These are phyloP conservation scores for Kuraishia borneana DNA, from an alignment of 805 yeast species.

Conservation along the genomic window DNA sequence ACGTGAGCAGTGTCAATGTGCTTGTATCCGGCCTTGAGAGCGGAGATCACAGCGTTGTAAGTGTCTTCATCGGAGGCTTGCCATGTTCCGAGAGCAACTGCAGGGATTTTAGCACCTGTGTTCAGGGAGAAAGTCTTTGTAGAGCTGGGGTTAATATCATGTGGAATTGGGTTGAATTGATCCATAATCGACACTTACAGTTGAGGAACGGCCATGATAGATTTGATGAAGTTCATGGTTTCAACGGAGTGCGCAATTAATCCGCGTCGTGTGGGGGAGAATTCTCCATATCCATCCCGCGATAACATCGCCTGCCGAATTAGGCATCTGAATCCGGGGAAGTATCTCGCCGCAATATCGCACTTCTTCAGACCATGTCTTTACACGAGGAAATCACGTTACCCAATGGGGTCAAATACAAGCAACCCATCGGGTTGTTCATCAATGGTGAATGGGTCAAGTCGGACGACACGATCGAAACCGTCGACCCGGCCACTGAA, in stretches of 20 bases:
- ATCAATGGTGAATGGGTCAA: conserved; percentile 42
- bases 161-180: too few relatives aligned
- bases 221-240: too few relatives aligned
- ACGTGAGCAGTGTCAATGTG: conserved; percentile 69
- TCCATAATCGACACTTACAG: not conserved
- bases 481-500: conserved; percentile 40
- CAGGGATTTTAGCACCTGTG: conserved; percentile 53
- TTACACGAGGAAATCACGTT: conserved; percentile 2
- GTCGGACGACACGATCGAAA: conserved; percentile 25
- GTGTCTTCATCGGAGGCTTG: conserved; percentile 38
- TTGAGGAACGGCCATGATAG: not conserved
- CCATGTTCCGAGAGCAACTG: conserved; percentile 71
- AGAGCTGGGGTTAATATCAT: too few relatives aligned
- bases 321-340: not conserved
- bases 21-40: conserved; percentile 54
- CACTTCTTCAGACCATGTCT: not conserved
- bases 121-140: conserved; percentile 26
- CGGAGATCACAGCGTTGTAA: conserved; percentile 42
- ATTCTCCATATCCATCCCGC: not conserved
- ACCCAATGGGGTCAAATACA: conserved; percentile 37
- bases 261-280: not conserved
- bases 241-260: too few relatives aligned
- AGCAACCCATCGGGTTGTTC: conserved; percentile 52
- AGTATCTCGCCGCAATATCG: not conserved
- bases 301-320: not conserved